Base-by-base conservation (phyloP, 2,329 filamentous ascomycete genomes). In the Calonectria honghensis region DNA sequence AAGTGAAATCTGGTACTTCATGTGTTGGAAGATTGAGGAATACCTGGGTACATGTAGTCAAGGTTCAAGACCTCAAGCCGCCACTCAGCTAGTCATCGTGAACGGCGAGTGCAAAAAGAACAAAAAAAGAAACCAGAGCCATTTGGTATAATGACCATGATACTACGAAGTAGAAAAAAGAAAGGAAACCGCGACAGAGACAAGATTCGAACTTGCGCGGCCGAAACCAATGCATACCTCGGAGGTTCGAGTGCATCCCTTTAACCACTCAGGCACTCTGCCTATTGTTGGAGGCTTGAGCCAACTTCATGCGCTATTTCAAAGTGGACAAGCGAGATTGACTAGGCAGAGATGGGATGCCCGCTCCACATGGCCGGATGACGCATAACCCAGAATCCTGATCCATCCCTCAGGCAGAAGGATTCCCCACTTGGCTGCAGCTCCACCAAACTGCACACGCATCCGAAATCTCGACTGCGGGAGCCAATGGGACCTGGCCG, bases 221-320 rank as follows among this genome's bases (percentile, higher is more conserved):
- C 45, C 45, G 45, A 48, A 48, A 10, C 45, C 45, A 48, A 48
- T 48, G 45, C 45, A 48, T 48, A 48, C 45, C 45, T 48, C 45
- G 45, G 45, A 48, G 4, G 18, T 48, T 48, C 45, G 45, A 48
- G 45, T 48, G 45, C 45, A 48, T 48, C 45, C 45, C 45, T 48
- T 48, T 48, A 48, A 48, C 45, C 45, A 48, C 45, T 48, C 45
- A 48, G 45, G 45, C 45, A 48, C 45, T 48, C 45, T 48, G 45
- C 45, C 45, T 48, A 48, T 48, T 48, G 45, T 24, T 48, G 45
- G 6, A 24, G 45, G 45, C 45, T 48, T 11, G 13, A 6, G 0
- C 18, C n/a, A 11, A 4, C 45, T 11, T 48, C 9, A 24, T 48
- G 24, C n/a, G 45, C 9, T n/a, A 48, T 24, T 48, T 48, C n/a